A percentile compares a stretch with the other conserved stretches of the same genome.
Conservation (phyloP, 495 filamentous ascomycete genomes). For the Sordaria brevicollis region DNA sequence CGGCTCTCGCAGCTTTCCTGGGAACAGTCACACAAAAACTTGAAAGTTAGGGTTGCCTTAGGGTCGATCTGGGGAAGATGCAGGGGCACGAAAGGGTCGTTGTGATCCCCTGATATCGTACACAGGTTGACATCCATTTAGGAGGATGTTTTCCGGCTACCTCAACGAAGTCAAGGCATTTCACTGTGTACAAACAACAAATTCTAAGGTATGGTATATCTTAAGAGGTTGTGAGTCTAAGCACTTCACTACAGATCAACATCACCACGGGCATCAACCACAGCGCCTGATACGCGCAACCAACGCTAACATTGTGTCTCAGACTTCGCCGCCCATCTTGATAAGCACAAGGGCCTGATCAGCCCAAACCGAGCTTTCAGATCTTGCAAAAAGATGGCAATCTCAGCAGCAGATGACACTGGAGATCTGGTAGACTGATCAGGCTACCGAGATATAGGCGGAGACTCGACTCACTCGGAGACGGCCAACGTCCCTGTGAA, state of each 20-base stretch:
- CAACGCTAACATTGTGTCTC: not conserved
- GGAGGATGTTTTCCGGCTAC: not conserved
- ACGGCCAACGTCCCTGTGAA: not conserved
- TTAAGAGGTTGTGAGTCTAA: not conserved
- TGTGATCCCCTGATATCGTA: not conserved
- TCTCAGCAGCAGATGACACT: not conserved
- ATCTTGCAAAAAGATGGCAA: not conserved
- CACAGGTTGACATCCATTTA: not conserved
- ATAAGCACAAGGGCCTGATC: not conserved
- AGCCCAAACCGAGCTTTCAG: not conserved
- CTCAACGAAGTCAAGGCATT: not conserved
- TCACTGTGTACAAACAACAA: not conserved
- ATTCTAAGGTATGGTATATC: not conserved
- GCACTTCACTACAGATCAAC: not conserved
- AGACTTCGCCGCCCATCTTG: not conserved
- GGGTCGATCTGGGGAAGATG: not conserved
- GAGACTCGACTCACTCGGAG: not conserved
- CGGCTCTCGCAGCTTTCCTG: not conserved
- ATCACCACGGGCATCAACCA: no score
- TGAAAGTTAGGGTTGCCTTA: not conserved
- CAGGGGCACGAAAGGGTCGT: not conserved
- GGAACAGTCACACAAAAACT: not conserved
- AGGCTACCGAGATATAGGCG: not conserved
- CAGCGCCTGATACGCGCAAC: not conserved
- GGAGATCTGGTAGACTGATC: not conserved